Conservation (phyloP, 768 basidiomycete species). For the Tylopilus sp. region DNA sequence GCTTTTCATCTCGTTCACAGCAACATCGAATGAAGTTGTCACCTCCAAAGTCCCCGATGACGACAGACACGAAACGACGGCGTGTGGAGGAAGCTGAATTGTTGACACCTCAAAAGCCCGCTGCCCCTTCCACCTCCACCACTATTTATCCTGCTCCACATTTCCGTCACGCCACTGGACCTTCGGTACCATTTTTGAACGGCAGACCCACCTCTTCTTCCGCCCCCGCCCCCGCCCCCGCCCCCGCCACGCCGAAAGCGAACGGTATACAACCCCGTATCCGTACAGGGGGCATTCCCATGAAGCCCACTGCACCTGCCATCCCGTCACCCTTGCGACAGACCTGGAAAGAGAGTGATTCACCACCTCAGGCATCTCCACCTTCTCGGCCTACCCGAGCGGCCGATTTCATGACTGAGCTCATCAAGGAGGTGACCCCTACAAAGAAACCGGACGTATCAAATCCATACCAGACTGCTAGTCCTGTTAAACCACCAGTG, state of each 20-base stretch:
- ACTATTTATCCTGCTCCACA: conserved; percentile 33
- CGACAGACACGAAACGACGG: conserved; percentile 58
- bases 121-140: conserved; percentile 27
- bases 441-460: conserved; percentile 62
- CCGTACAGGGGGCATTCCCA: conserved; percentile 36
- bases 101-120: conserved; percentile 33
- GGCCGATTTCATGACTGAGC: conserved; percentile 63
- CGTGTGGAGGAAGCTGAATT: conserved; percentile 47
- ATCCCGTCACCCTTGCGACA: conserved; percentile 75
- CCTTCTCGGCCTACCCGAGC: conserved; percentile 52
- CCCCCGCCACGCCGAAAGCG: conserved; percentile 25
- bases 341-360: conserved; percentile 55
- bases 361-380: conserved; percentile 33
- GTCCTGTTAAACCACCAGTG: conserved; percentile 53
- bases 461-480: conserved; percentile 77
- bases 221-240: conserved; percentile 20
- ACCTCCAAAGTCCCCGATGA: conserved; percentile 35
- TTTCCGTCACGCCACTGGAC: conserved; percentile 22
- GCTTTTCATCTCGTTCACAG: conserved; percentile 56
- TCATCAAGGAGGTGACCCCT: conserved; percentile 70
- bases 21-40: conserved; percentile 44
- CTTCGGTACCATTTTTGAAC: conserved; percentile 28
- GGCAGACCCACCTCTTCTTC: conserved; percentile 23
- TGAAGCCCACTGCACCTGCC: conserved; percentile 58
- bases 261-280: conserved; percentile 33